phyloP scores from a whole-genome alignment of 108 stramenopile species.

The Schizochytrium sp. region DNA sequence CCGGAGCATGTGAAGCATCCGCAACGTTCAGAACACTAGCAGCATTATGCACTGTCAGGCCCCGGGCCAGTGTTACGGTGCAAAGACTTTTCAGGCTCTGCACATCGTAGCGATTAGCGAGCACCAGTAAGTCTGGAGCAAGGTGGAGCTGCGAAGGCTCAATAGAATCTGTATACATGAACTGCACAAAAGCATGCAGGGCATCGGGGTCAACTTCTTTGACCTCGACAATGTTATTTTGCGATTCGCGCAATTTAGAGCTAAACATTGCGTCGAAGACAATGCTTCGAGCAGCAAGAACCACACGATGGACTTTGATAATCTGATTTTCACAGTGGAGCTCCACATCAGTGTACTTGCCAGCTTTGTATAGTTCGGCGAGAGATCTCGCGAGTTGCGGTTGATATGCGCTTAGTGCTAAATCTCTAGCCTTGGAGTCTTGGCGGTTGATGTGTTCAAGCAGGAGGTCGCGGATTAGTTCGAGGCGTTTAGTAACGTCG shows the following conservation, averaged over 20 bases:
- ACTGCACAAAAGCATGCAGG: slow-evolving; percentile 47
- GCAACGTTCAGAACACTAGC: neutral
- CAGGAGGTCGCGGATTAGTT: slow-evolving; percentile 39
- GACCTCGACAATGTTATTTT: slow-evolving; percentile 49
- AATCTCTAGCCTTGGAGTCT: neutral
- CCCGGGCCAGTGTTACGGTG: neutral
- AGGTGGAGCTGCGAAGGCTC: neutral
- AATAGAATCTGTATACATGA: slow-evolving; percentile 49
- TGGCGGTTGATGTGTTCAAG: slow-evolving; percentile 52
- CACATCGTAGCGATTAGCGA: slow-evolving; percentile 36
- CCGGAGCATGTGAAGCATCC: neutral
- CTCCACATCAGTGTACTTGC: slow-evolving; percentile 44
- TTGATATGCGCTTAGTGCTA: neutral
- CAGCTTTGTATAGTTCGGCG: neutral
- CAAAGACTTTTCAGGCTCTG: slow-evolving; percentile 24
- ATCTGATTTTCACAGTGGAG: slow-evolving; percentile 40
- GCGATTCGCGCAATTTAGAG: slow-evolving; percentile 39
- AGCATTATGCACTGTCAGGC: slow-evolving; percentile 41
- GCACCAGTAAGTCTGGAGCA: neutral
- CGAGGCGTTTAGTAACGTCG: slow-evolving; percentile 56
- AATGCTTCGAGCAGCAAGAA: slow-evolving; percentile 51
- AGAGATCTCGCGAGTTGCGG: slow-evolving; percentile 29
- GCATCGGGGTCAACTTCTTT: slow-evolving; percentile 57
- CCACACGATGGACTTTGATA: slow-evolving; percentile 49
- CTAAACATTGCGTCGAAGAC: slow-evolving; percentile 57